phyloP scores from a whole-genome alignment of 2,329 filamentous ascomycete genomes.

The Talaromyces piceae region DNA sequence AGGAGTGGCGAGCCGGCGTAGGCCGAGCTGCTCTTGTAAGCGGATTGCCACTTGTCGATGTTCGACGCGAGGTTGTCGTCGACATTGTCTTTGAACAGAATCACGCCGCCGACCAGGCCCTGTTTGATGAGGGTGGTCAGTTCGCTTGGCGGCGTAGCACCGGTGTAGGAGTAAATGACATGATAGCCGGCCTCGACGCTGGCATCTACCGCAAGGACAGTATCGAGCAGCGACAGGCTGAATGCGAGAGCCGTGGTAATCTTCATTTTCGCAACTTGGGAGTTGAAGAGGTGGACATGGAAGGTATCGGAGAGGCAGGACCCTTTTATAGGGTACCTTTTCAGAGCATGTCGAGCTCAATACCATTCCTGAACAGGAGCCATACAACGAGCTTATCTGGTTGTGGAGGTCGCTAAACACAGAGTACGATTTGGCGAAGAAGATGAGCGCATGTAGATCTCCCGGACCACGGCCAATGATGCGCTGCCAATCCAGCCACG shows the following conservation, averaged over 20 bases:
- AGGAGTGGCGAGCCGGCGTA: conserved; percentile 20
- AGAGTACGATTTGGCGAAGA: no score
- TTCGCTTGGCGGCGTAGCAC: conserved; percentile 18
- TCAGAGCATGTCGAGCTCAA: not conserved
- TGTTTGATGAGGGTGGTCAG: conserved; percentile 19
- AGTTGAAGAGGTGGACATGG: not conserved
- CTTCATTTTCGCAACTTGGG: not conserved
- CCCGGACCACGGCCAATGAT: not conserved
- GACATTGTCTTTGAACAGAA: conserved; percentile 26
- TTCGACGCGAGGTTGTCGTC: conserved; percentile 16
- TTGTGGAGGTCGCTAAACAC: not conserved
- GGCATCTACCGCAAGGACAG: conserved; percentile 7
- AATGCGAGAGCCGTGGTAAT: not conserved
- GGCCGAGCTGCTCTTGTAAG: conserved; percentile 16
- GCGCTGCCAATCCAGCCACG: not conserved
- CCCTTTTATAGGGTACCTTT: not conserved
- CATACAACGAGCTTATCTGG: not conserved
- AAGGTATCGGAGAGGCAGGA: not conserved
- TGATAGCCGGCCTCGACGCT: conserved; percentile 18
- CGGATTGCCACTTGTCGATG: conserved; percentile 18
- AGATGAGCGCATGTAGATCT: not conserved
- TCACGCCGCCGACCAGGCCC: conserved; percentile 25
- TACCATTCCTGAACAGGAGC: not conserved
- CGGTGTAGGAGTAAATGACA: conserved; percentile 27
- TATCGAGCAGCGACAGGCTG: not conserved